Evolutionary conservation across 179 eudicot genomes (phyloP).

Genomic region (Silene coronaria): DNA sequence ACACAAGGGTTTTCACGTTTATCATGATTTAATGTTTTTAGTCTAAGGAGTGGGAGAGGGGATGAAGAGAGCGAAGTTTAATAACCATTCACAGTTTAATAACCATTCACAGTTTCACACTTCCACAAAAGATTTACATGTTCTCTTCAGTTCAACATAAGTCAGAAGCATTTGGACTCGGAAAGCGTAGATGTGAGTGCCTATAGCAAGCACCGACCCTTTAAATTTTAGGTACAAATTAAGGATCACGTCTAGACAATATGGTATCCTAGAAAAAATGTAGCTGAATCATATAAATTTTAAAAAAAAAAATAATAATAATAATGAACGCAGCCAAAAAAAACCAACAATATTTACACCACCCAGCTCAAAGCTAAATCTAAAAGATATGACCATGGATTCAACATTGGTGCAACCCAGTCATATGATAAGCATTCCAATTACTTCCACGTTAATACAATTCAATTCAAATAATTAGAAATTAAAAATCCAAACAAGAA

Average conservation of each 20-base stretch:
- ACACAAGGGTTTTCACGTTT: background rate
- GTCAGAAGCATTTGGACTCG: background rate
- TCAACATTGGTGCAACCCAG: background rate
- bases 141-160: background rate
- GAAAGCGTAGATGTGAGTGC: background rate
- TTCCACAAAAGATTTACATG: background rate
- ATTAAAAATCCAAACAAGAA: too few species aligned
- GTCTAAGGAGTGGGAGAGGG: background rate
- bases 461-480: too few species aligned
- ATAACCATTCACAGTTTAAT: background rate
- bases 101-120: background rate
- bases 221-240: background rate
- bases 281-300: background rate
- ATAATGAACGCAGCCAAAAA: background rate
- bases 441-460: background rate
- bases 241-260: background rate
- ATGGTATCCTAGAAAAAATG: background rate
- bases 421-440: background rate
- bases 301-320: too few species aligned
- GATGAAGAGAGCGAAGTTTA: background rate
- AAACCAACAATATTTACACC: background rate
- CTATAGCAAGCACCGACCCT: background rate
- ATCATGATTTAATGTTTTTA: background rate
- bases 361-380: background rate
- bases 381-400: background rate